These are phyloP conservation scores for Colletotrichum scovillei DNA, from an alignment of 2,329 filamentous ascomycete species.

Conservation along the genomic window DNA sequence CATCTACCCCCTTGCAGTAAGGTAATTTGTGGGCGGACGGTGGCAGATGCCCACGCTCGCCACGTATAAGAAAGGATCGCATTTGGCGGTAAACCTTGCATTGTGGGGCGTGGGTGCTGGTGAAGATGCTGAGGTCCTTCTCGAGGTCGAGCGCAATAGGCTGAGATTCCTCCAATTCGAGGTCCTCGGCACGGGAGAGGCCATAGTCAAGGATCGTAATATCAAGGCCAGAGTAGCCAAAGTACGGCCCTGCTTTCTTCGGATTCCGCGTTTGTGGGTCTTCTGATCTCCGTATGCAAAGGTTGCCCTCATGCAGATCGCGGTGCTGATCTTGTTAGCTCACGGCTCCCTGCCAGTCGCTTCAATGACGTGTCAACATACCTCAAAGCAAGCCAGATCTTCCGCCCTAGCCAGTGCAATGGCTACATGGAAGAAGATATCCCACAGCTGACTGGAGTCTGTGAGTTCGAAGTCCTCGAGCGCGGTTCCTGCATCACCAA, in stretches of 20 bases:
- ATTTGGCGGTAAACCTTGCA: constrained; percentile 72
- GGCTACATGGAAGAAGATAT: constrained; percentile 70
- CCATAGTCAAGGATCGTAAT: constrained; percentile 76
- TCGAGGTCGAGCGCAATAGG: constrained; percentile 69
- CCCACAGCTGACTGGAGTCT: constrained; percentile 67
- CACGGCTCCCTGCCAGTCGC: not conserved
- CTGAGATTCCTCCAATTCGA: constrained; percentile 43
- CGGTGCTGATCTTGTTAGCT: constrained; percentile 59
- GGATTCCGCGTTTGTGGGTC: constrained; percentile 46
- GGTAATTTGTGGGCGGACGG: constrained; percentile 58
- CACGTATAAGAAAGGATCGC: constrained; percentile 66
- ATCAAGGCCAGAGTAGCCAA: constrained; percentile 70
- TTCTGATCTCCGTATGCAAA: constrained; percentile 64
- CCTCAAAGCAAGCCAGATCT: constrained; percentile 69
- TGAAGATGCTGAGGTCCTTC: constrained; percentile 69
- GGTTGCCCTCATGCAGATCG: constrained; percentile 73
- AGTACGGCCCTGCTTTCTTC: constrained; percentile 49
- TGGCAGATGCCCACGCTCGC: constrained; percentile 62
- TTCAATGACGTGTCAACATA: constrained; percentile 40
- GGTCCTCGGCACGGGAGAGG: constrained; percentile 67
- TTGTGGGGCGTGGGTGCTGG: constrained; percentile 68
- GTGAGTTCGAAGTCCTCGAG: constrained; percentile 68
- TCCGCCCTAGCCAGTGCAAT: constrained; percentile 71
- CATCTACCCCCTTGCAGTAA: constrained; percentile 52
- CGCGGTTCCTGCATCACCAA: constrained; percentile 71